Percentiles rank a stretch among this genome's conserved stretches.
These are phyloP conservation scores for Solanum appendiculatum DNA, from an alignment of 257 asterid species.

Conservation along the genomic window DNA sequence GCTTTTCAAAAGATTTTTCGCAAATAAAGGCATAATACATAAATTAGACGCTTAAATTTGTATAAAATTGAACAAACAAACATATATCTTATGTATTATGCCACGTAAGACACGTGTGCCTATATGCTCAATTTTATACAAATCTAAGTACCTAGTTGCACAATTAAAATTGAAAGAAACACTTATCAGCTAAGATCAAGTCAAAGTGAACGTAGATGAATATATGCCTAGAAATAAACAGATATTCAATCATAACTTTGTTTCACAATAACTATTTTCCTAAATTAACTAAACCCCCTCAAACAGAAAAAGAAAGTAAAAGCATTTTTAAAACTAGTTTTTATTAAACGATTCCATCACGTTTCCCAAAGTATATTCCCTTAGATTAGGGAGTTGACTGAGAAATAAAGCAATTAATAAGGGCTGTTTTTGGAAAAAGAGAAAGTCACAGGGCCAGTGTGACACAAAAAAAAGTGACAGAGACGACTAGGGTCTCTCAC, in stretches of 20 bases:
- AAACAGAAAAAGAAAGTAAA: neutral
- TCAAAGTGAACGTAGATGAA: neutral
- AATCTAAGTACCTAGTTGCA: too few species aligned
- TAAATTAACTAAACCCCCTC: neutral
- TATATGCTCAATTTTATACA: too few species aligned
- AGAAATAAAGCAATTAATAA: neutral
- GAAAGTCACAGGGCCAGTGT: neutral
- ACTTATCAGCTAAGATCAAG: neutral
- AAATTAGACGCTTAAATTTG: too few species aligned
- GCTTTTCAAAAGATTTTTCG: neutral
- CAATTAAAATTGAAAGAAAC: accelerated
- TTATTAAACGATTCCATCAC: neutral
- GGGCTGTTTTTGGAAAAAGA: neutral
- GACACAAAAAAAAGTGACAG: neutral
- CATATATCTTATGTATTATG: too few species aligned
- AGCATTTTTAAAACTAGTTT: neutral
- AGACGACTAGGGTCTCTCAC: constrained; percentile 8
- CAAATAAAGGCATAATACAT: neutral
- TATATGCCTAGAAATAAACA: neutral
- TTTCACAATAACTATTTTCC: neutral
- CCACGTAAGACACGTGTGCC: too few species aligned
- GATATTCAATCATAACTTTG: neutral
- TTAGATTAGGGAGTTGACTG: neutral
- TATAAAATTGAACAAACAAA: too few species aligned
- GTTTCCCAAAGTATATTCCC: neutral